Base-by-base conservation (phyloP, 352 stramenopile genomes). In the Phytophthora fragariaefolia region DNA sequence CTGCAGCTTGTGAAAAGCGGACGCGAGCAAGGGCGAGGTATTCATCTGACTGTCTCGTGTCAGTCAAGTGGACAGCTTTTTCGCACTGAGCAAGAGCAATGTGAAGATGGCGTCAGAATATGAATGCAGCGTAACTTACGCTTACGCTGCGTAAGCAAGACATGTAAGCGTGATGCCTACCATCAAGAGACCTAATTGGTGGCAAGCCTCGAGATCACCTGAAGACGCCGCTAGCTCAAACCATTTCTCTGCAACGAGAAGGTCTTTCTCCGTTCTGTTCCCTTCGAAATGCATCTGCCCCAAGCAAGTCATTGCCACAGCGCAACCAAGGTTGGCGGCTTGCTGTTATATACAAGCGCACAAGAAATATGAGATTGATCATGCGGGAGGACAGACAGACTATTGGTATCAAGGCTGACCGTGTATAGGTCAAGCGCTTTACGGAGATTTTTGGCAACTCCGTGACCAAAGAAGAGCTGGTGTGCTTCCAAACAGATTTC, bases 391-490 rank as follows among this genome's bases (percentile, higher is more conserved):
- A 13, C 38, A 18, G 24, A 6, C 18, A 32, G 28, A 8, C 43
- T 26, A 53, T 28, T 54, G 13, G 23, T 46, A 4, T 6, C 28
- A 26, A 3, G 3, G 1, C 52, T 30, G 63, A 93, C 82, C 66
- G 70, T 72, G 69, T 95, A 93, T 10, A 92, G 62, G 6, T 74
- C 49, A 4, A 84, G 49, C 20, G 86, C 84, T 71, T 73, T 83
- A 7, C 38, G 18, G 12, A 76, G 47, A 56, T 88, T 66, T 18
- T 76, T 69, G 22, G 59, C 34, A 15, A 72, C 66, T 2, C 77
- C 73, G 40, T 94, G 80, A 8, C 85, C 83, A 34, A 91, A 92
- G 64, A 83, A 92, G 17, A 79, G 63, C 32, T 85, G 72, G 49
- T 94, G 84, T 1, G 73, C 86, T 61, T 85, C 69, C n/a, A 91